Conservation (phyloP, 345 rosid species). For the Populus davidiana region DNA sequence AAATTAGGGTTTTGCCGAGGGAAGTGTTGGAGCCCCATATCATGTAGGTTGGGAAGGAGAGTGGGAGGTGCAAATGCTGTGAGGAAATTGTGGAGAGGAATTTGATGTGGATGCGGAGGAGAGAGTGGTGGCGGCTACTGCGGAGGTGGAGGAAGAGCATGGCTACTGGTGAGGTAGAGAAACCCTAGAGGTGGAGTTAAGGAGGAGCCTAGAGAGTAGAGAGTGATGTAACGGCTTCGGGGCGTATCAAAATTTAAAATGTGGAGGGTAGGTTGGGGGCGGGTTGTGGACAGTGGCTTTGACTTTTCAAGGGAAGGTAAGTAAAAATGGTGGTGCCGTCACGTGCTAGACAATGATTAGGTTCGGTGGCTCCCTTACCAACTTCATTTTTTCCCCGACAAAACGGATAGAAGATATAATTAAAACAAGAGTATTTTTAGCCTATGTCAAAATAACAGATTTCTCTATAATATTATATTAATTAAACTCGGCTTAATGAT, state of each 20-base stretch:
- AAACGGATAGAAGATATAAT: too few species aligned
- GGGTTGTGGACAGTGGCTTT: neutral
- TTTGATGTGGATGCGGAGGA: slow-evolving; percentile 4
- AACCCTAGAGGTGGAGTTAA: slow-evolving; percentile 1
- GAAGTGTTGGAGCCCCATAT: slow-evolving; percentile 90
- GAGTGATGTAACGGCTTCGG: neutral
- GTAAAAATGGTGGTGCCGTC: too few species aligned
- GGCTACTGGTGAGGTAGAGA: neutral
- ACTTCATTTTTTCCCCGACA: too few species aligned
- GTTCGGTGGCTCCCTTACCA: too few species aligned
- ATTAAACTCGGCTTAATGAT: too few species aligned
- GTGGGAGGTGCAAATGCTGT: slow-evolving; percentile 32
- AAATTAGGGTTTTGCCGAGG: slow-evolving; percentile 90
- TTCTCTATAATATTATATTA: too few species aligned
- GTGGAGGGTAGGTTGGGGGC: neutral
- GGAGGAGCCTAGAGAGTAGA: neutral
- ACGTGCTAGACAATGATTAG: too few species aligned
- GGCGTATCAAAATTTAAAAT: neutral
- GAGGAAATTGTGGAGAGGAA: slow-evolving; percentile 9
- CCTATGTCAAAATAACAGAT: too few species aligned
- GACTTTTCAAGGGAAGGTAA: too few species aligned
- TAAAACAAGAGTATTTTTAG: too few species aligned
- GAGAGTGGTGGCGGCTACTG: neutral
- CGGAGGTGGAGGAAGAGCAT: neutral
- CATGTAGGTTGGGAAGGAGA: slow-evolving; percentile 63